These are phyloP conservation scores for Trypanosoma scelopori DNA, from an alignment of 208 protist genomes.

Conservation along the genomic window DNA sequence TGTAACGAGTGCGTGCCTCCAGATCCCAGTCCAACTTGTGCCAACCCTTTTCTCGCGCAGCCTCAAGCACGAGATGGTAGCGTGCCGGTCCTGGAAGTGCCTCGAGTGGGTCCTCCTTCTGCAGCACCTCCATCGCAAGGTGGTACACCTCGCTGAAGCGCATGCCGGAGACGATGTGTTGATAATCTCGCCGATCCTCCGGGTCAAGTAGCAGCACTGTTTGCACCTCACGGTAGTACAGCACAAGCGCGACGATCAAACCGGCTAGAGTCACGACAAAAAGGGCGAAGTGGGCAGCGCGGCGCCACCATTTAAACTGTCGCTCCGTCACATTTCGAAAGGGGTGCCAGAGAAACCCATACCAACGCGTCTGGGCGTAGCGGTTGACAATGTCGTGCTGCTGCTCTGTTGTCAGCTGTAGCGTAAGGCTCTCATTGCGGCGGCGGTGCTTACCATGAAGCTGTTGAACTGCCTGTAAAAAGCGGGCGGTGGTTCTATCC, in stretches of 20 bases:
- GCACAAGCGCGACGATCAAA: slow-evolving; percentile 21
- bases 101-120: slow-evolving; percentile 64
- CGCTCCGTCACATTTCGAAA: slow-evolving; percentile 49
- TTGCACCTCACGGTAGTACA: slow-evolving; percentile 62
- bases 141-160: slow-evolving; percentile 66
- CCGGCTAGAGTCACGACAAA: slow-evolving; percentile 15
- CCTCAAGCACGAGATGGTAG: slow-evolving; percentile 65
- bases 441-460: slow-evolving; percentile 23
- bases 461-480: slow-evolving; percentile 40
- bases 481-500: slow-evolving; percentile 32
- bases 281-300: slow-evolving; percentile 31
- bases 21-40: slow-evolving; percentile 59
- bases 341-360: slow-evolving; percentile 43
- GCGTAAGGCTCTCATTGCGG: slow-evolving; percentile 24
- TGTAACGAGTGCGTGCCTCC: slow-evolving; percentile 51
- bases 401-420: slow-evolving; percentile 62
- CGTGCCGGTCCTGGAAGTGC: slow-evolving; percentile 55
- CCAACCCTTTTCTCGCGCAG: slow-evolving; percentile 49
- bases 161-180: slow-evolving; percentile 68
- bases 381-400: slow-evolving; percentile 55
- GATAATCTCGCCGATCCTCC: slow-evolving; percentile 65
- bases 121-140: slow-evolving; percentile 44
- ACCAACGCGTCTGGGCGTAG: slow-evolving; percentile 58
- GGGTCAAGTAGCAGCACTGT: slow-evolving; percentile 44
- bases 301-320: slow-evolving; percentile 46